These are phyloP conservation scores for Larix kaempferi DNA, from an alignment of 75 land plant genomes.

Conservation along the genomic window DNA sequence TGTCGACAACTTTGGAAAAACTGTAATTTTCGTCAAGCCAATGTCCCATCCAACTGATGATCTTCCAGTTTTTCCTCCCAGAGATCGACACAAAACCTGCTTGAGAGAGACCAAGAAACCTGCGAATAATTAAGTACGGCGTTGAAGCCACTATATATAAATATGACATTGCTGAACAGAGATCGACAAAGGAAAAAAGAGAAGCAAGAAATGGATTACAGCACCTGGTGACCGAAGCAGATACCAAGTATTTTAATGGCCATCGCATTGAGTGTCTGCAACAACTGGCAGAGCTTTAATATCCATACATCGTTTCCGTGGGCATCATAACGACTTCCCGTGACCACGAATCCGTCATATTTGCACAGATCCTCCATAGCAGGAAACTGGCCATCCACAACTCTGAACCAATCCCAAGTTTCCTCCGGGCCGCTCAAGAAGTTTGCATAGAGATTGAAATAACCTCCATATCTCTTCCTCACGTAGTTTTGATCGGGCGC, in stretches of 20 bases:
- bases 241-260: conserved; percentile 72
- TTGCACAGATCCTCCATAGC: conserved; percentile 37
- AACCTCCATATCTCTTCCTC: no score
- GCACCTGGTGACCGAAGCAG: conserved; percentile 96
- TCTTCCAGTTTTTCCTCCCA: conserved; percentile 83
- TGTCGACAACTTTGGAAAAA: conserved; percentile 11
- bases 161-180: neutral
- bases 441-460: no score
- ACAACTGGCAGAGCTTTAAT: conserved; percentile 34
- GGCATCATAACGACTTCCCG: conserved; percentile 87
- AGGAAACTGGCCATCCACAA: conserved; percentile 60
- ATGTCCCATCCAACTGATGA: conserved; percentile 77
- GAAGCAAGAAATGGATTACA: neutral
- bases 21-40: conserved; percentile 51
- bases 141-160: neutral
- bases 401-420: conserved; percentile 56
- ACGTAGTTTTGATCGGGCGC: no score
- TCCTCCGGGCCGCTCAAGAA: no score
- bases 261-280: conserved; percentile 38
- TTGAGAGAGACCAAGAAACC: neutral
- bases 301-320: conserved; percentile 81
- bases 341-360: conserved; percentile 81
- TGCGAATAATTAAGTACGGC: neutral
- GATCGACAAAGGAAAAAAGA: neutral
- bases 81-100: conserved; percentile 71